These are phyloP conservation scores for Nakaseomyces uthaithaninus DNA, from an alignment of 1,139 yeast genomes.

Conservation along the genomic window DNA sequence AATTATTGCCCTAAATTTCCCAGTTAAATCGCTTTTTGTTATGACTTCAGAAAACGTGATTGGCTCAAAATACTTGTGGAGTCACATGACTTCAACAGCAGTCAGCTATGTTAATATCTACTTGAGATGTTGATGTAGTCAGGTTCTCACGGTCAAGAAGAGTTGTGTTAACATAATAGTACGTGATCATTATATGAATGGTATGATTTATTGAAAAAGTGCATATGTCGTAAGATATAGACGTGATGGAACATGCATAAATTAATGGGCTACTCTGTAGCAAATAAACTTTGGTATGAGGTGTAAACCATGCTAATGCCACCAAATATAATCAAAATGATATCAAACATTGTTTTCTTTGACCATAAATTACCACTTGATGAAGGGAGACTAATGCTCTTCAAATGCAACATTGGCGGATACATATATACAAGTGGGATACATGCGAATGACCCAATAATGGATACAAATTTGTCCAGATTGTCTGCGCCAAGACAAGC, in stretches of 20 bases:
- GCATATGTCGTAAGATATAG: too few relatives aligned
- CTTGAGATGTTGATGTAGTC: too few relatives aligned
- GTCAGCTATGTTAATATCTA: too few relatives aligned
- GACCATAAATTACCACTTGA: constrained; percentile 19
- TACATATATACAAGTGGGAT: constrained; percentile 77
- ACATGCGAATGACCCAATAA: constrained; percentile 76
- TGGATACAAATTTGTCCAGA: constrained; percentile 63
- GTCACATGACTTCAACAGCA: constrained; percentile 1
- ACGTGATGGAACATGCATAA: too few relatives aligned
- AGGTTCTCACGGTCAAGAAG: too few relatives aligned
- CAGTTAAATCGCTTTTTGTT: background rate
- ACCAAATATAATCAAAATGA: constrained; percentile 47
- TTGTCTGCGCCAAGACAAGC: constrained; percentile 59
- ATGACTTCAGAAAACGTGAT: background rate
- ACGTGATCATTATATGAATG: too few relatives aligned
- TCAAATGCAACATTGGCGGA: constrained; percentile 63
- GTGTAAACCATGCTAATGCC: constrained; percentile 56
- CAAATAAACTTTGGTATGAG: constrained; percentile 46
- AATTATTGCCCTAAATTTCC: too few relatives aligned
- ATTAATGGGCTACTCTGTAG: constrained; percentile 1
- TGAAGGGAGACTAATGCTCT: constrained; percentile 31
- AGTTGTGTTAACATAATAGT: too few relatives aligned
- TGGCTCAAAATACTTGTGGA: background rate
- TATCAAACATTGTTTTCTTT: constrained; percentile 35
- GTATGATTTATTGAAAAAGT: too few relatives aligned